phyloP scores from a whole-genome alignment of 306 rosid genomes.

The Gillenia trifoliata region DNA sequence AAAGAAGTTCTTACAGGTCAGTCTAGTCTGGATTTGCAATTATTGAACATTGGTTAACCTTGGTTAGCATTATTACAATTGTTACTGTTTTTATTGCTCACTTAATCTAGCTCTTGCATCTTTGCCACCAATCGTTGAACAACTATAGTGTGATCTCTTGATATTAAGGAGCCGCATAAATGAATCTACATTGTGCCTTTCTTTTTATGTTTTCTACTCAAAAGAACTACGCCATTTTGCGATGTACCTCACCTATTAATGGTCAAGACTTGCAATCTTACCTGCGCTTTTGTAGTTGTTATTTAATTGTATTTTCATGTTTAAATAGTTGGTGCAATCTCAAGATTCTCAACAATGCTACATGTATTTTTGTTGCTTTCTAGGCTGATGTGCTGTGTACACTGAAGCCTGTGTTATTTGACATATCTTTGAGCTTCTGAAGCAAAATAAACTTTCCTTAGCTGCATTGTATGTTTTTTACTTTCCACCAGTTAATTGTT shows the following conservation, averaged over 20 bases:
- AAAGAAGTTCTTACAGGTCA: constrained; percentile 82
- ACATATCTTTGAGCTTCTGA: background rate
- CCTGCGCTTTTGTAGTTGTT: background rate
- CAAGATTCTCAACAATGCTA: background rate
- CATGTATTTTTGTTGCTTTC: background rate
- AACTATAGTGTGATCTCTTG: background rate
- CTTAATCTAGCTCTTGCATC: background rate
- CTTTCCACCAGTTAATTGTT: background rate
- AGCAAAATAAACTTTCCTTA: background rate
- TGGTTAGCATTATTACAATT: background rate
- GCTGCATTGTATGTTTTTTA: background rate
- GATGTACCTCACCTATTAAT: no score
- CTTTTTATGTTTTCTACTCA: background rate
- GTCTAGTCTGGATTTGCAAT: constrained; percentile 1
- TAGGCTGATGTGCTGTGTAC: background rate
- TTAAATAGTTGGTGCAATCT: background rate
- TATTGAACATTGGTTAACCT: background rate
- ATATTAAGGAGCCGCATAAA: background rate
- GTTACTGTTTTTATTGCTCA: background rate
- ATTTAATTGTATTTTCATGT: background rate
- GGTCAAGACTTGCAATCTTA: background rate
- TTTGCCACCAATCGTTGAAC: background rate
- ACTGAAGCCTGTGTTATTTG: background rate
- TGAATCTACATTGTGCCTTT: background rate
- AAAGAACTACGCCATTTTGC: background rate